These are phyloP conservation scores for Hordeum marinum DNA, from an alignment of 176 grass and related monocot genomes.

Conservation along the genomic window DNA sequence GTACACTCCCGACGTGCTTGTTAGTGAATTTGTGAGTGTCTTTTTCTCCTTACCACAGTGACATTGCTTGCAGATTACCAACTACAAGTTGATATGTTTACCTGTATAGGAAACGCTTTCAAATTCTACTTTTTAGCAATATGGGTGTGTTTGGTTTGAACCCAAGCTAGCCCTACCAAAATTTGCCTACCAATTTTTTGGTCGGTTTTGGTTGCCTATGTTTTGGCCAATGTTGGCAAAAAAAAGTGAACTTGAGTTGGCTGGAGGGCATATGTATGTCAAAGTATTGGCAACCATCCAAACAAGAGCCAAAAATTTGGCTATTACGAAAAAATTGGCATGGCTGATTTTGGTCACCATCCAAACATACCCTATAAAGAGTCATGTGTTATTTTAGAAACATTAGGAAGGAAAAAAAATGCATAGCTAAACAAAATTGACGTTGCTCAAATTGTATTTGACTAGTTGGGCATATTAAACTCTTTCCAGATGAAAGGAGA, in stretches of 20 bases:
- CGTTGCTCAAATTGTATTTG: slow-evolving; percentile 1
- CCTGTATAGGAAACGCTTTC: not conserved
- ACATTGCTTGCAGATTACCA: not conserved
- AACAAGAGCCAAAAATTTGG: no score
- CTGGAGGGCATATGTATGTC: no score
- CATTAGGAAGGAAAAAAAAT: not conserved
- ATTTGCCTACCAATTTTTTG: no score
- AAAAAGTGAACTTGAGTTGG: no score
- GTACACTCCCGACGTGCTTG: slow-evolving; percentile 75
- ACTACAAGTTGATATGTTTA: not conserved
- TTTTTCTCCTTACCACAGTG: slow-evolving; percentile 2
- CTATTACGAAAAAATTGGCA: no score
- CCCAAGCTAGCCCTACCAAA: no score
- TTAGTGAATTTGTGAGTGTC: slow-evolving; percentile 88
- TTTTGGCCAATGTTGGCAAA: no score
- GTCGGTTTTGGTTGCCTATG: no score
- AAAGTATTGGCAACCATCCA: no score
- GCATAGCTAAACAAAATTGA: slow-evolving; percentile 19
- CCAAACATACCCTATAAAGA: not conserved
- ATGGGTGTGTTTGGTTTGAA: not conserved
- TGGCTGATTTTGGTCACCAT: no score
- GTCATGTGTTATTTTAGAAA: not conserved
- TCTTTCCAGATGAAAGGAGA: slow-evolving; percentile 89
- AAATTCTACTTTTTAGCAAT: not conserved
- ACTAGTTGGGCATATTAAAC: slow-evolving; percentile 24